phyloP scores from a whole-genome alignment of 805 yeast species.

The Suhomyces canberraensis region DNA sequence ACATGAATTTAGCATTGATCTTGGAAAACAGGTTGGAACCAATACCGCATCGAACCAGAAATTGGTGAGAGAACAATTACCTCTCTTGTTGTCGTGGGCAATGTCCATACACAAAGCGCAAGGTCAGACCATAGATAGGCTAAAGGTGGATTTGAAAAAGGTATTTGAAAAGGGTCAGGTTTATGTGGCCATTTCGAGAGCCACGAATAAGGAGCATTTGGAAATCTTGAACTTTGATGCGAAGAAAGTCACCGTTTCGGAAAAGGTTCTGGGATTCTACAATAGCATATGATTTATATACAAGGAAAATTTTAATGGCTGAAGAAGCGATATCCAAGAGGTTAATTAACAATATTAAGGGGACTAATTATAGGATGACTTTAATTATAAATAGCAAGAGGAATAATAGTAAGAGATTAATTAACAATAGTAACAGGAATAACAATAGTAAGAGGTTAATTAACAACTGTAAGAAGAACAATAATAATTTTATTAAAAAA shows the following conservation, averaged over 20 bases:
- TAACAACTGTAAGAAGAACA: too few relatives aligned
- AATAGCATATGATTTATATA: background rate
- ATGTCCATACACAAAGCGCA: constrained; percentile 81
- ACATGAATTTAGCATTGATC: constrained; percentile 37
- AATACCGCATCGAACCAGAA: constrained; percentile 11
- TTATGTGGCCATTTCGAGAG: constrained; percentile 79
- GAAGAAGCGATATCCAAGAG: too few relatives aligned
- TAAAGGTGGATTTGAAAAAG: constrained; percentile 62
- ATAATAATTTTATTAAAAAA: too few relatives aligned
- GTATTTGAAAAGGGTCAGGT: constrained; percentile 82
- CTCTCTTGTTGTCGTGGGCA: constrained; percentile 77
- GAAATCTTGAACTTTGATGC: constrained; percentile 67
- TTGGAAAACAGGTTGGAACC: constrained; percentile 8
- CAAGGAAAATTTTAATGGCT: too few relatives aligned
- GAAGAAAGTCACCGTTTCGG: constrained; percentile 43
- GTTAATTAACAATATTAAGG: too few relatives aligned
- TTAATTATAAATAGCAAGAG: too few relatives aligned
- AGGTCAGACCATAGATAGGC: constrained; percentile 74
- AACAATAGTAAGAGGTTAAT: too few relatives aligned
- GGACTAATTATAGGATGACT: too few relatives aligned
- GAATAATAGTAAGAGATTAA: too few relatives aligned
- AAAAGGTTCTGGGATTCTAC: constrained; percentile 35
- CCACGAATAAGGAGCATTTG: constrained; percentile 60
- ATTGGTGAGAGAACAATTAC: constrained; percentile 55
- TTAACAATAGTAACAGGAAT: too few relatives aligned